Evolutionary conservation across 192 early-diverging fungal species (phyloP), one percentile per base, ranked within the genome.

Genomic region (Coemansia sp.): DNA sequence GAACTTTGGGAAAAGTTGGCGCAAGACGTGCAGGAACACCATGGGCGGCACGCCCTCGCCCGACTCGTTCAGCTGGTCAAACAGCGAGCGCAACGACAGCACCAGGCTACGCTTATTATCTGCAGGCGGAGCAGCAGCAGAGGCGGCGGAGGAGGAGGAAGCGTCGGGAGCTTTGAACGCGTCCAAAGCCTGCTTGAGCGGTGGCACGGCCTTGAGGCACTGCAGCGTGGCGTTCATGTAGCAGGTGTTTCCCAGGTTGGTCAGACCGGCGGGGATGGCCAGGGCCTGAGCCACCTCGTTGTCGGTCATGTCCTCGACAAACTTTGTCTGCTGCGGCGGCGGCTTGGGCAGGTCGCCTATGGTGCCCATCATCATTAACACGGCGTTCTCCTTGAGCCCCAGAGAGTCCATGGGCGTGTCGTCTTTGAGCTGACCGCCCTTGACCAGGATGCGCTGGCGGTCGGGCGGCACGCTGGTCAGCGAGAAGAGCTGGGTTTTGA

Each of bases 241-340:
- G 60, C 87, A 91, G 1, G 94, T 98, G 67, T 98, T 96, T 19
- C 94, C 94, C 39, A 96, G 64, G 71, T 99, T 99, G 23, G 70
- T 77, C 24, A 99, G 72, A 24, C 96, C 96, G 4, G 91, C 84
- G 9, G 96, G 96, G 47, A 96, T 86, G 48, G 94, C 85, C 53
- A 96, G 91, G 12, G 93, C 92, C 67, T 93, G 82, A 0, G 90
- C 87, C 40, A 94, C 64, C 66, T 97, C 83, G 37, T 81, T 78
- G 55, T 96, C 93, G 3, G 91, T 83, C 91, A 98, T 92, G 58
- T 96, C 94, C 72, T 98, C 96, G 37, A 93, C 67, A 67, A 98
- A 98, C 33, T 85, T 66, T 14, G 80, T 77, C 30, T 81, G 82
- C 56, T 89, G 74, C 23, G 57, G 59, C 4, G 93, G 94, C 1